Evolutionary conservation across 1,139 yeast genomes (phyloP), one percentile per base, ranked within the genome.

Genomic region (Saccharomyces hybrid): DNA sequence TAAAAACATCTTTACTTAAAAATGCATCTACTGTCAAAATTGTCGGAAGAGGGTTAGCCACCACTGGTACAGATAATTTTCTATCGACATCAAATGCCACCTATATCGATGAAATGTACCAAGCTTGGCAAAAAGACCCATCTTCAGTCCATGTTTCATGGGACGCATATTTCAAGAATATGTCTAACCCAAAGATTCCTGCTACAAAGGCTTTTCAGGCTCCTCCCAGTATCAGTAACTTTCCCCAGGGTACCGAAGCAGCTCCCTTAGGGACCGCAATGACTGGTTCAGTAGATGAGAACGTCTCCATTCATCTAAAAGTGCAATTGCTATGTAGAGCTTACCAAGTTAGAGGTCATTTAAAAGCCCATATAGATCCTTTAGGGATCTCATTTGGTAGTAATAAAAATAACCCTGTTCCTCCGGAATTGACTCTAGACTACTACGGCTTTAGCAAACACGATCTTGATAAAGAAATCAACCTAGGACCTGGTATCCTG

Each of bases 291-390:
- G 59, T 64, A 8, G 69, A 76, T 57, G 83, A 82, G 66, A 90
- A 85, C 63, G 90, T 93, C 53, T 80, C 88, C 62, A 80, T 89
- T 59, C 99, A 95, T 72, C 82, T 93, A 78, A 95, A 93, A 74
- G 95, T 90, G 26, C 99, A 93, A 79, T 82, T 93, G 64, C 79
- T 93, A 66, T 98, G 95, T 58, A 88, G 99, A 73, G 99, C 99
- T 48, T 95, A 91, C 76, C 99, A 93, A 76, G 99, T 93, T 53
- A 84, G 98, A 73, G 99, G 99, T 61, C 99, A 93, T 73, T 88
- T 85, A 72, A 89, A 88, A 76, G 97, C 99, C 51, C 86, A 84
- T 68, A 85, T 91, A 58, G 99, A 93, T 73, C 99, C 99, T 16
- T 78, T 93, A 69, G 95, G 88, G 42, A 87, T 93, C 67, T 83